These are phyloP conservation scores for Cenchrus purpureus DNA, from an alignment of 176 grass and related monocot species.

Conservation along the genomic window DNA sequence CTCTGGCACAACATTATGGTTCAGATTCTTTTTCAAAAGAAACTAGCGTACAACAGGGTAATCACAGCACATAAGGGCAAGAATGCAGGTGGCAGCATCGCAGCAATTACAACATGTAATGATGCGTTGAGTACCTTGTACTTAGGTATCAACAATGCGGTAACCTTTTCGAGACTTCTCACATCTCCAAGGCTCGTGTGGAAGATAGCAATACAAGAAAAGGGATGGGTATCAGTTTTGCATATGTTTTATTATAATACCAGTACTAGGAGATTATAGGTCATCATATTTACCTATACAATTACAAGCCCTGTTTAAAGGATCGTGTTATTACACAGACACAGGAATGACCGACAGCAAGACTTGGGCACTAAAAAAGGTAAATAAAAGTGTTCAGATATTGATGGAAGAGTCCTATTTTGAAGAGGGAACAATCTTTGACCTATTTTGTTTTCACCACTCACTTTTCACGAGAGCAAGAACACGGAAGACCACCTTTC, in stretches of 20 bases:
- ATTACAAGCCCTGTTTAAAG: not conserved
- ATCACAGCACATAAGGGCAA: not conserved
- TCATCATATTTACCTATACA: slow-evolving; percentile 29
- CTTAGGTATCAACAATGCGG: not conserved
- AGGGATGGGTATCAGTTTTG: not conserved
- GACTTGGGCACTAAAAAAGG: not conserved
- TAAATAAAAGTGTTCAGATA: not conserved
- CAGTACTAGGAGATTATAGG: not conserved
- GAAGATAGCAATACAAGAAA: not conserved
- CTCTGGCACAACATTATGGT: slow-evolving; percentile 61
- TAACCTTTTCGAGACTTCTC: not conserved
- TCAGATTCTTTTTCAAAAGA: slow-evolving; percentile 21
- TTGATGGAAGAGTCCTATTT: not conserved
- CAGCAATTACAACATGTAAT: slow-evolving; percentile 9
- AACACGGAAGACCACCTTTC: not conserved
- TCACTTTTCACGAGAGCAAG: slow-evolving; percentile 5
- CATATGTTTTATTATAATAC: not conserved
- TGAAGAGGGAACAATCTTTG: not conserved
- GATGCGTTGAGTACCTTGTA: not conserved
- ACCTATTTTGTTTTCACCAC: no score
- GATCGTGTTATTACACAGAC: not conserved
- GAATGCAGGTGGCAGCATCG: not conserved
- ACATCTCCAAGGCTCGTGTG: not conserved
- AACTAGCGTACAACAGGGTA: not conserved
- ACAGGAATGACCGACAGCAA: not conserved